These are phyloP conservation scores for Lepraria neglecta DNA, from an alignment of 495 filamentous ascomycete genomes.

Conservation along the genomic window DNA sequence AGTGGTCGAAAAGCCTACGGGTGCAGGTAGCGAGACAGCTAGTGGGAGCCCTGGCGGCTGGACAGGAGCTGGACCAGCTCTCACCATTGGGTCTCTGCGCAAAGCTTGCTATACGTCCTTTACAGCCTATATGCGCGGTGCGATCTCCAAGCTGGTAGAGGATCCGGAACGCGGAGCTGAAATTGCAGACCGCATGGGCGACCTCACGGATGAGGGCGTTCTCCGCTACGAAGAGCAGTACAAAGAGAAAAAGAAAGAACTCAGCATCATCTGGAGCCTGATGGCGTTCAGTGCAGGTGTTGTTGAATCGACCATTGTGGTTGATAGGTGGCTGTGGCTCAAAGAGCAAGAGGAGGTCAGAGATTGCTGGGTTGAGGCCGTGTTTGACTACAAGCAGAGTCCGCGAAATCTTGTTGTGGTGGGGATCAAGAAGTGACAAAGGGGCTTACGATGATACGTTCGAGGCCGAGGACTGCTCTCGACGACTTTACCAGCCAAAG, in stretches of 20 bases:
- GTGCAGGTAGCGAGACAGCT: constrained; percentile 32
- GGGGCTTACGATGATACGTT: background rate
- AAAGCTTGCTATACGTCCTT: constrained; percentile 78
- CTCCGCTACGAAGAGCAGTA: constrained; percentile 59
- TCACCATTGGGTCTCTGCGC: constrained; percentile 79
- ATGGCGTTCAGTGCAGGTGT: constrained; percentile 93
- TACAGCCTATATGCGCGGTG: constrained; percentile 69
- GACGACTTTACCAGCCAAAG: background rate
- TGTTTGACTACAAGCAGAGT: constrained; percentile 85
- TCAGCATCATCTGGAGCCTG: constrained; percentile 81
- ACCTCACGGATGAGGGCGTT: constrained; percentile 68
- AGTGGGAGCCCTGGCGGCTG: constrained; percentile 31
- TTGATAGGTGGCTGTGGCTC: constrained; percentile 87
- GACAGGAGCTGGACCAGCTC: constrained; percentile 49
- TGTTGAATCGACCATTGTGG: constrained; percentile 82
- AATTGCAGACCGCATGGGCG: constrained; percentile 53
- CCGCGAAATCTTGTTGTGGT: constrained; percentile 86
- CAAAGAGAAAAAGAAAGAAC: constrained; percentile 63
- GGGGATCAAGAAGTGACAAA: constrained; percentile 63
- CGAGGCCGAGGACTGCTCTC: background rate
- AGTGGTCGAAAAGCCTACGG: constrained; percentile 56
- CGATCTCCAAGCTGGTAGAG: constrained; percentile 60
- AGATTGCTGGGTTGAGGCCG: constrained; percentile 82
- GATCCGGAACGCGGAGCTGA: constrained; percentile 51
- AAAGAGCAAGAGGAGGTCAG: constrained; percentile 62